Evolutionary conservation across 768 basidiomycete species (phyloP).

Genomic region (Ramaria sp.): DNA sequence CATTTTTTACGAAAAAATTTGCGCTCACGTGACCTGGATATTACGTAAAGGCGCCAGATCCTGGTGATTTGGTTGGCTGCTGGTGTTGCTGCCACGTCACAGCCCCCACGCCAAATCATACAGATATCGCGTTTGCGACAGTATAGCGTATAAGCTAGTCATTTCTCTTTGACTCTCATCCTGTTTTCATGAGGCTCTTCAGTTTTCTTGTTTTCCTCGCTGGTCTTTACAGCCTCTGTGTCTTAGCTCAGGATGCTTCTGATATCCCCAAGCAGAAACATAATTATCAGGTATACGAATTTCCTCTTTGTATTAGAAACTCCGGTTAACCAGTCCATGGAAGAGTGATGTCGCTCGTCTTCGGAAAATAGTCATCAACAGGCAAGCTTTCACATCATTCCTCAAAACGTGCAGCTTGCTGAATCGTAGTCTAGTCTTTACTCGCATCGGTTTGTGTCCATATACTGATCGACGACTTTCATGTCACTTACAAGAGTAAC

Average conservation of each 20-base stretch:
- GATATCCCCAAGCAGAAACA: conserved; percentile 43
- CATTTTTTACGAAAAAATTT: no score
- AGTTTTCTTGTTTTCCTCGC: conserved; percentile 26
- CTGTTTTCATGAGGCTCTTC: conserved; percentile 9
- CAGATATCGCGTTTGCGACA: no score
- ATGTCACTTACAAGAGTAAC: background rate
- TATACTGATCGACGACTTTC: background rate
- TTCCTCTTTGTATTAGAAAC: background rate
- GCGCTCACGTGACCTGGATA: no score
- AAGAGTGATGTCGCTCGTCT: conserved; percentile 92
- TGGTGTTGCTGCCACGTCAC: conserved; percentile 8
- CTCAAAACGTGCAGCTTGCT: conserved; percentile 9
- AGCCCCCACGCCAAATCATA: no score
- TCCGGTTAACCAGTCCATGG: background rate
- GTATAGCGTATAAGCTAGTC: no score
- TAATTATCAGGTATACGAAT: conserved; percentile 50
- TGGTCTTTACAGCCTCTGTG: conserved; percentile 32
- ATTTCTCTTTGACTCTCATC: background rate
- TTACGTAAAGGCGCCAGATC: no score
- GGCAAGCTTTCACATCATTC: conserved; percentile 27
- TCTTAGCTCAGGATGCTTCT: conserved; percentile 36
- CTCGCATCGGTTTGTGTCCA: conserved; percentile 53
- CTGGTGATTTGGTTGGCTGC: conserved; percentile 4
- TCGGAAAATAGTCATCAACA: conserved; percentile 88
- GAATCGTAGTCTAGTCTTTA: conserved; percentile 45